These are phyloP conservation scores for Straminergon stramineum DNA, from an alignment of 225 moss, liverwort and hornwort species.

Conservation along the genomic window DNA sequence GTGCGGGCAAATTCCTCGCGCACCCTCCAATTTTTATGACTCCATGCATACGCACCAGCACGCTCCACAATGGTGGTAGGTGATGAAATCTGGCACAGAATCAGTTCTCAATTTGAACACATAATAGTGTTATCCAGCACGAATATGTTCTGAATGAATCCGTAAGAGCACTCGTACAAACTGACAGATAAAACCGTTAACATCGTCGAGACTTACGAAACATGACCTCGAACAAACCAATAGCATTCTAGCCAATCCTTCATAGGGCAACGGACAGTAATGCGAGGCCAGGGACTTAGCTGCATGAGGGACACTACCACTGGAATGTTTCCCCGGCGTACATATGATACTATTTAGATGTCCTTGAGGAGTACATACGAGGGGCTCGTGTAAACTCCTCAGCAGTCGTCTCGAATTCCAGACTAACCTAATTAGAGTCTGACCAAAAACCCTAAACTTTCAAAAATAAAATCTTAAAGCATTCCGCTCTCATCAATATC, in stretches of 20 bases:
- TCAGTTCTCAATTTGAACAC: neutral
- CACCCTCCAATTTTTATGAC: slow-evolving; percentile 91
- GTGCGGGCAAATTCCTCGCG: slow-evolving; percentile 96
- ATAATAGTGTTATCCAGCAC: neutral
- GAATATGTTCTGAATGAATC: neutral
- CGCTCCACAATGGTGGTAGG: slow-evolving; percentile 88
- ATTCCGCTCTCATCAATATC: neutral
- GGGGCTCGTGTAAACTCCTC: neutral
- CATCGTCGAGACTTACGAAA: neutral
- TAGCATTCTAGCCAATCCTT: neutral
- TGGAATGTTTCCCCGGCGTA: neutral
- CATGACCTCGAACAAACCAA: neutral
- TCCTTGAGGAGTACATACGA: neutral
- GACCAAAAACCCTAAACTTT: slow-evolving; percentile 42
- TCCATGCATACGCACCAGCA: slow-evolving; percentile 80
- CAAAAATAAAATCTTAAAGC: neutral
- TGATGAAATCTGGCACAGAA: slow-evolving; percentile 67
- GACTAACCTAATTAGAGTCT: slow-evolving; percentile 17
- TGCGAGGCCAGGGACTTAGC: neutral
- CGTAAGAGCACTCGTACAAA: neutral
- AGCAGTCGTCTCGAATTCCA: neutral
- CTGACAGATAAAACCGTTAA: neutral
- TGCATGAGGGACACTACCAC: neutral
- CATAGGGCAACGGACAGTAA: neutral
- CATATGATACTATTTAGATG: neutral